Evolutionary conservation across 2,329 filamentous ascomycete species (phyloP), one percentile per base, ranked within the genome.

Genomic region (Phaeoacremonium minimum): DNA sequence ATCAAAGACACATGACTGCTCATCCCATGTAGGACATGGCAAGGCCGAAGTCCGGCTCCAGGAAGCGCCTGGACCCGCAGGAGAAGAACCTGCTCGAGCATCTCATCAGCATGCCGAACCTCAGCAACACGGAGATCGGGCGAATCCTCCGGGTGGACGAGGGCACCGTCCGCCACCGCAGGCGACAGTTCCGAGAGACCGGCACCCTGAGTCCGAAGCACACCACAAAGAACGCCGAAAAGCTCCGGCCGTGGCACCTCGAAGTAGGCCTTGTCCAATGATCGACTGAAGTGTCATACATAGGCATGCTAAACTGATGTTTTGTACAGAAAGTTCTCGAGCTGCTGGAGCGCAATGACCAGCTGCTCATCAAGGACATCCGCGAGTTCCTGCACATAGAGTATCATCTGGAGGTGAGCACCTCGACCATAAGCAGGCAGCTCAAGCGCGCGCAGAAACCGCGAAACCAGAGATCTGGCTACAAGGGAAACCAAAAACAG

Each of bases 401-500:
- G 32, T 41, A 37, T 35, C 37, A 43, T 16, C 34, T 43, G 13
- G 33, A 29, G 26, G 41, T 43, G 16, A 43, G 37, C 18, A 32
- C 41, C 7, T 37, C 41, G 16, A 41, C 41, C 20, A 43, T 41
- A 22, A 35, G 34, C 32, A 34, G 41, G 18, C 41, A 43, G 32
- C 41, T 43, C 11, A 35, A 34, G 5, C 37, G 38, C 15, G 41
- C 41, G 12, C 35, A 38, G 16, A 32, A 37, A 18, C 34, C 37
- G 16, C 28, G 41, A n/a, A 35, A 34, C 5, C 34, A 29, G n/a
- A 37, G 38, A 30, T 35, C 41, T 13, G 40, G 40, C 12, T 42
- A 42, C 37, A 42, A 40, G 28, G 37, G 28, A 28, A 42, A 38
- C n/a, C n/a, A n/a, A n/a, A n/a, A n/a, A n/a, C n/a, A n/a, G n/a